A percentile compares a stretch with the other conserved stretches of the same genome.
phyloP scores from a whole-genome alignment of 73 alveolate genomes.

The Tetrahymena thermophila region DNA sequence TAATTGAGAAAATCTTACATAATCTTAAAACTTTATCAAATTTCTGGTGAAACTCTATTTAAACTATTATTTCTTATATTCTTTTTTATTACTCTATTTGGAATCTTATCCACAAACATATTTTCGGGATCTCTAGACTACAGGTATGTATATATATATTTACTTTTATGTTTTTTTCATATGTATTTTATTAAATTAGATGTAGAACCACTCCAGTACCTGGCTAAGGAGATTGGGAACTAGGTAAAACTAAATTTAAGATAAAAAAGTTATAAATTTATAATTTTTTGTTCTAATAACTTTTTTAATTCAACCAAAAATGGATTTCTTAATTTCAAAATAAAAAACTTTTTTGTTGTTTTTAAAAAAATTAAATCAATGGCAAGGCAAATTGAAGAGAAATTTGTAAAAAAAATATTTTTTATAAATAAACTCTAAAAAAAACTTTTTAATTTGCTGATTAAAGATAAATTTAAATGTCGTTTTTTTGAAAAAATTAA shows the following conservation, averaged over 20 bases:
- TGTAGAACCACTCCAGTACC: neutral
- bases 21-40: neutral
- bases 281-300: too few relatives aligned
- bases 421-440: too few relatives aligned
- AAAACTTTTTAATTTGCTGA: too few relatives aligned
- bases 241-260: neutral
- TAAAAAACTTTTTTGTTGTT: too few relatives aligned
- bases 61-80: neutral
- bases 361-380: too few relatives aligned
- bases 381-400: too few relatives aligned
- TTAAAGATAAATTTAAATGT: too few relatives aligned
- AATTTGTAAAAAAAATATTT: too few relatives aligned
- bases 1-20: constrained; percentile 3
- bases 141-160: neutral
- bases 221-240: neutral
- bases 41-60: neutral
- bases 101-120: neutral
- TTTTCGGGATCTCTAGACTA: neutral
- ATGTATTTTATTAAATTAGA: neutral
- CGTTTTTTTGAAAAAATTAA: too few relatives aligned
- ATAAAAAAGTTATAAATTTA: too few relatives aligned
- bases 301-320: too few relatives aligned
- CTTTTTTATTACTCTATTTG: constrained; percentile 9
- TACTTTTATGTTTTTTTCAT: neutral
- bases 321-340: too few relatives aligned